Conservation (phyloP, 192 early-diverging fungal species). For the Backusella tuberculispora region DNA sequence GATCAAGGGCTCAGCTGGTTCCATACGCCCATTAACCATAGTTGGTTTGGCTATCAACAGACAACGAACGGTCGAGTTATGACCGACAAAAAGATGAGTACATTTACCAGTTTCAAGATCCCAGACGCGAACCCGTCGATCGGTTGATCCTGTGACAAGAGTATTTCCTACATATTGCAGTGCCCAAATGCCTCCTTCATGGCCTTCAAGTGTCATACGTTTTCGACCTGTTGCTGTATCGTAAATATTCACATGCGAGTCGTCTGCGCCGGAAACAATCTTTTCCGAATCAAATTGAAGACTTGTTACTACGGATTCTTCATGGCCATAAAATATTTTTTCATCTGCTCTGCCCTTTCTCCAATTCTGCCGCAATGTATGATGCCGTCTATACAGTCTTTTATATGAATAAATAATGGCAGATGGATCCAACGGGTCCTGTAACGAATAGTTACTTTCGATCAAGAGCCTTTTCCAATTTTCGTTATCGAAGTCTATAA, state of each 20-base stretch:
- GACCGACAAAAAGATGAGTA: slow-evolving; percentile 93
- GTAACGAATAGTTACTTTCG: slow-evolving; percentile 47
- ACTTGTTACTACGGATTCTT: slow-evolving; percentile 87
- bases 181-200: slow-evolving; percentile 98
- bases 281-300: slow-evolving; percentile 95
- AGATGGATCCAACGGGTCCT: slow-evolving; percentile 14
- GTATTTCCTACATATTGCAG: slow-evolving; percentile 87
- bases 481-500: slow-evolving; percentile 72
- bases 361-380: slow-evolving; percentile 88
- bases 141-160: slow-evolving; percentile 93
- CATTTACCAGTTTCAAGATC: slow-evolving; percentile 89
- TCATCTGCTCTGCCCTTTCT: slow-evolving; percentile 69
- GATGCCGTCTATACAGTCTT: slow-evolving; percentile 77
- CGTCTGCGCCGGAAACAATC: slow-evolving; percentile 93
- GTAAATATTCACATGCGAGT: slow-evolving; percentile 91
- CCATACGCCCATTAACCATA: slow-evolving; percentile 58
- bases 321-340: slow-evolving; percentile 64
- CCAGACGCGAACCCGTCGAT: slow-evolving; percentile 97
- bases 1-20: slow-evolving; percentile 80
- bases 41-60: slow-evolving; percentile 83
- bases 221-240: slow-evolving; percentile 81
- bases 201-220: slow-evolving; percentile 75
- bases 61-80: slow-evolving; percentile 94
- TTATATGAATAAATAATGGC: slow-evolving; percentile 66
- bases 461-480: slow-evolving; percentile 54